Evolutionary conservation across 2,329 filamentous ascomycete genomes (phyloP).

Genomic region (Neodidymelliopsis sp.): DNA sequence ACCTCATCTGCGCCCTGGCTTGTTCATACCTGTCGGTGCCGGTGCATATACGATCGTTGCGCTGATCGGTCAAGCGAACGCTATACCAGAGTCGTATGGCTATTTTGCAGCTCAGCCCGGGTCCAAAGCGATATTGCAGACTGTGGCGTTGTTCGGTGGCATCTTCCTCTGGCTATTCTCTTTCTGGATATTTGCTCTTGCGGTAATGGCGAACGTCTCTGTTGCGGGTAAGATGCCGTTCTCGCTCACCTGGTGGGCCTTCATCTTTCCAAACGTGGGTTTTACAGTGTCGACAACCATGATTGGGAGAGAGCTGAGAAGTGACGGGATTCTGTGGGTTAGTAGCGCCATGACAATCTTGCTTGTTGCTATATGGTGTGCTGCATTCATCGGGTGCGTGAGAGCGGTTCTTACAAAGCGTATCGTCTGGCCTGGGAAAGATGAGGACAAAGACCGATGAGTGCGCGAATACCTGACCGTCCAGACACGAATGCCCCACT

Average conservation of each 20-base stretch:
- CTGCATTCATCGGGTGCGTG: slow-evolving; percentile 57
- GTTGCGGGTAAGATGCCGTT: slow-evolving; percentile 53
- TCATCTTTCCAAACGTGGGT: slow-evolving; percentile 54
- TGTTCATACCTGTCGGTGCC: slow-evolving; percentile 77
- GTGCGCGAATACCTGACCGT: too few species aligned
- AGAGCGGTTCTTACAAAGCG: slow-evolving; percentile 58
- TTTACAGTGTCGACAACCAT: slow-evolving; percentile 48
- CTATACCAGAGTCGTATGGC: slow-evolving; percentile 50
- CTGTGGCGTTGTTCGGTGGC: slow-evolving; percentile 52
- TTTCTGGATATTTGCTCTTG: slow-evolving; percentile 60
- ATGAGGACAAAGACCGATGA: slow-evolving; percentile 37
- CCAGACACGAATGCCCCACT: too few species aligned
- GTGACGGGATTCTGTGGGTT: slow-evolving; percentile 46
- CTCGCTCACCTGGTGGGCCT: slow-evolving; percentile 66
- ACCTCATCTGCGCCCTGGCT: slow-evolving; percentile 67
- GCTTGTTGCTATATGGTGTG: slow-evolving; percentile 60
- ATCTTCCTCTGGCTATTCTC: slow-evolving; percentile 70
- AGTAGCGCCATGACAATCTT: slow-evolving; percentile 58
- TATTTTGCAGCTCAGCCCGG: slow-evolving; percentile 33
- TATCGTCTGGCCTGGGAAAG: slow-evolving; percentile 62
- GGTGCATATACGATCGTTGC: slow-evolving; percentile 75
- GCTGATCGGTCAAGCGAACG: slow-evolving; percentile 69
- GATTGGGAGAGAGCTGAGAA: slow-evolving; percentile 43
- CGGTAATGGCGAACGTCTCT: slow-evolving; percentile 36
- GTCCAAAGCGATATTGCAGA: slow-evolving; percentile 44